Evolutionary conservation across 2,329 filamentous ascomycete genomes (phyloP).

Genomic region (Fusarium torulosum): DNA sequence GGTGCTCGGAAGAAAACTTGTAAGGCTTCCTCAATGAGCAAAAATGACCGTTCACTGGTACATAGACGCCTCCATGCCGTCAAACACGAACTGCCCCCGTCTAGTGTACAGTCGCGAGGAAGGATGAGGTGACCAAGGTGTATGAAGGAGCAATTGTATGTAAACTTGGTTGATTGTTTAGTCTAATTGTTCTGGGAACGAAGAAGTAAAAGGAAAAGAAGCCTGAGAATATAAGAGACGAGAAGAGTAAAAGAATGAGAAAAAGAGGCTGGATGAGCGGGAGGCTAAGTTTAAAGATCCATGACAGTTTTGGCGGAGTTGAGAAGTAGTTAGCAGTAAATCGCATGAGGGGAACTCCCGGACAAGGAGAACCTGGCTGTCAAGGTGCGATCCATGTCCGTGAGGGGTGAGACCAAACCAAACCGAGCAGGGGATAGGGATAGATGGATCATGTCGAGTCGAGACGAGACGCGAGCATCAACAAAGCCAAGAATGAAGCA

Average conservation of each 20-base stretch:
- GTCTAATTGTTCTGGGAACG: constrained; percentile 8
- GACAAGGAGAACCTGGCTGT: constrained; percentile 40
- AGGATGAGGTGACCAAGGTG: constrained; percentile 12
- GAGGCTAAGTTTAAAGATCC: constrained; percentile 48
- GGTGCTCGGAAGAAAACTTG: constrained; percentile 32
- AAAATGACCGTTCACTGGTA: constrained; percentile 41
- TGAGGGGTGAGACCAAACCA: constrained; percentile 43
- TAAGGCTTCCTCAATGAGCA: constrained; percentile 43
- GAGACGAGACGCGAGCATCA: constrained; percentile 36
- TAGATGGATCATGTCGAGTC: neutral
- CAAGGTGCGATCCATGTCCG: constrained; percentile 35
- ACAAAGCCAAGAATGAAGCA: constrained; percentile 31
- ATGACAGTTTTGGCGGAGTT: constrained; percentile 41
- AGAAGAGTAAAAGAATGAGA: constrained; percentile 27
- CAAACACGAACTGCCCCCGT: constrained; percentile 30
- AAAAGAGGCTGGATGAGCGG: constrained; percentile 46
- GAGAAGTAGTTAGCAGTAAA: constrained; percentile 1
- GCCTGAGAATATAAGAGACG: constrained; percentile 32
- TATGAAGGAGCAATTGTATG: constrained; percentile 1
- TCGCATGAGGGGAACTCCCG: no score
- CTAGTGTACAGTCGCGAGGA: constrained; percentile 15
- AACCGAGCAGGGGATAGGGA: constrained; percentile 22
- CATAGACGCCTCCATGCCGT: constrained; percentile 45
- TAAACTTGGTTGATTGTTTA: constrained; percentile 9
- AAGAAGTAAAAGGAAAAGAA: constrained; percentile 12